A percentile compares a stretch with the other conserved stretches of the same genome.
Evolutionary conservation across 192 early-diverging fungal genomes (phyloP).

Genomic region (Polychytrium aggregatum): DNA sequence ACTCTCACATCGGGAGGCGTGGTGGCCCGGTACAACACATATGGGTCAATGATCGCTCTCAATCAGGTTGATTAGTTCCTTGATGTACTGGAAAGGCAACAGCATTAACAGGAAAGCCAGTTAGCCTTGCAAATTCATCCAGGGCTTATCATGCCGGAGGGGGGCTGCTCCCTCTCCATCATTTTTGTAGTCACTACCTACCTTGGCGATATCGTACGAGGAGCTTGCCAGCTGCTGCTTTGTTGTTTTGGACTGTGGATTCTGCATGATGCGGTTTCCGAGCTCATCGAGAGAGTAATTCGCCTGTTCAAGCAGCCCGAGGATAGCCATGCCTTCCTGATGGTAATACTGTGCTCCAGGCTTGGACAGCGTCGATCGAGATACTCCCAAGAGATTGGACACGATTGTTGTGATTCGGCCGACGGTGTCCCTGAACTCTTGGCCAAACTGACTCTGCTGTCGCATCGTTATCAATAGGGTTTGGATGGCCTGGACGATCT

Average conservation of each 20-base stretch:
- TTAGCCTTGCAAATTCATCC: background rate
- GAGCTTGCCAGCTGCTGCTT: conserved; percentile 79
- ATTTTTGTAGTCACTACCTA: conserved; percentile 1
- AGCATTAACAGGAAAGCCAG: background rate
- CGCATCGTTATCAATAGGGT: conserved; percentile 52
- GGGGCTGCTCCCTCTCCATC: background rate
- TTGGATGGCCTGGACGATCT: conserved; percentile 71
- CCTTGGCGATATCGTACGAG: conserved; percentile 80
- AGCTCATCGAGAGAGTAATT: conserved; percentile 46
- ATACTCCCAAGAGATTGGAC: conserved; percentile 36
- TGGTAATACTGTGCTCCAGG: conserved; percentile 22
- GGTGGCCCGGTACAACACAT: too few relatives aligned
- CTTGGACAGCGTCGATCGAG: conserved; percentile 32
- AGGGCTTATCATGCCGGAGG: background rate
- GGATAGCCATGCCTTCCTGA: conserved; percentile 40
- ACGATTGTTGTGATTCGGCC: conserved; percentile 49
- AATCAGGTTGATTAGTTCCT: conserved; percentile 68
- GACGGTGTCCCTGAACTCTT: conserved; percentile 43
- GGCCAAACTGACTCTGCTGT: conserved; percentile 28
- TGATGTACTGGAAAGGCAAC: conserved; percentile 40
- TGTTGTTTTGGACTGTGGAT: conserved; percentile 40
- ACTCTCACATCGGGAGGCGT: too few relatives aligned
- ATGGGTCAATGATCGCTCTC: conserved; percentile 20
- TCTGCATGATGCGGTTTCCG: conserved; percentile 33
- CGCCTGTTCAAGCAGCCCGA: conserved; percentile 43